Percentiles rank a stretch among this genome's conserved stretches.
phyloP scores from a whole-genome alignment of 305 asterid genomes.

The Plantago rigida region DNA sequence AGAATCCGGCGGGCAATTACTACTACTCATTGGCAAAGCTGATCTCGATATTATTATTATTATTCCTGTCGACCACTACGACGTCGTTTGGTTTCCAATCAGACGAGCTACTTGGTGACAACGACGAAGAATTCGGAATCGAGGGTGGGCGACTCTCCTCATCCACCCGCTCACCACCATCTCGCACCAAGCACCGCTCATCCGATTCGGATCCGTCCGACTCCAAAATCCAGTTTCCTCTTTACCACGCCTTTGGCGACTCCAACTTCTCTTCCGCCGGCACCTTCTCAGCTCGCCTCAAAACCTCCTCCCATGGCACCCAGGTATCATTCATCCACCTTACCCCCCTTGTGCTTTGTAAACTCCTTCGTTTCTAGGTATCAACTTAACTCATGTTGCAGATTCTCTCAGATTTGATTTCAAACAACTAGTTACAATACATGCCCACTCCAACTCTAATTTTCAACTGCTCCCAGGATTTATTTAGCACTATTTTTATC shows the following conservation, averaged over 20 bases:
- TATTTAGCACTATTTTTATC: too few species aligned
- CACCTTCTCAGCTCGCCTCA: slow-evolving; percentile 83
- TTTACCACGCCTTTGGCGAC: slow-evolving; percentile 87
- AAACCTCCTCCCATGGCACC: slow-evolving; percentile 60
- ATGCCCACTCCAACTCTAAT: too few species aligned
- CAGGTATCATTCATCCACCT: slow-evolving; percentile 40
- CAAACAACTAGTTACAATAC: too few species aligned
- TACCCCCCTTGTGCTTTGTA: too few species aligned
- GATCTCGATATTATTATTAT: slow-evolving; percentile 19
- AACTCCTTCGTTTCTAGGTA: too few species aligned
- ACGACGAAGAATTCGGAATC: slow-evolving; percentile 70
- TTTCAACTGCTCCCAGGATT: too few species aligned
- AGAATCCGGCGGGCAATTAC: not conserved
- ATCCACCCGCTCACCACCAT: slow-evolving; percentile 27
- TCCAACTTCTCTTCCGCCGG: slow-evolving; percentile 81
- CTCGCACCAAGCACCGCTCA: slow-evolving; percentile 40
- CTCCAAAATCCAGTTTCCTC: slow-evolving; percentile 69
- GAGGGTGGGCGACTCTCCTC: slow-evolving; percentile 50
- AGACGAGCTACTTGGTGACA: slow-evolving; percentile 74
- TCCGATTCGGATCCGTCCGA: slow-evolving; percentile 47
- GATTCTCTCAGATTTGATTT: too few species aligned
- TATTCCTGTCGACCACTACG: slow-evolving; percentile 24
- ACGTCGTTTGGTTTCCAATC: slow-evolving; percentile 59
- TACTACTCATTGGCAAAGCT: not conserved
- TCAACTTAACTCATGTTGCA: too few species aligned